These are phyloP conservation scores for Mitragyna speciosa DNA, from an alignment of 257 asterid species.

Conservation along the genomic window DNA sequence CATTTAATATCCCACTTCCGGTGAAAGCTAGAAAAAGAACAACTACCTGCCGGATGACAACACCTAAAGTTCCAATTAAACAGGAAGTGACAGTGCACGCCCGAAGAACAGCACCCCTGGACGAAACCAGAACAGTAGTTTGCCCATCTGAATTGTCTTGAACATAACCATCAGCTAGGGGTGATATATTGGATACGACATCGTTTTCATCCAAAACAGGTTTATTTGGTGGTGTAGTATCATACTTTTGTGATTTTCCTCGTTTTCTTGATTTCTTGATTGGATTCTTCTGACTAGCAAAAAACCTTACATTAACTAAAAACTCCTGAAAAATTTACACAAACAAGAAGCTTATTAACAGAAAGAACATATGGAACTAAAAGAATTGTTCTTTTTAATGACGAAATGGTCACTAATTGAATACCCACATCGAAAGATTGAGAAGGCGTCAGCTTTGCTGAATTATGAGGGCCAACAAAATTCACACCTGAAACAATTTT, in stretches of 20 bases:
- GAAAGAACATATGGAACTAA: neutral
- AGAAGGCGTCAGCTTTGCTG: constrained; percentile 23
- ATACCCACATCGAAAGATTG: constrained; percentile 50
- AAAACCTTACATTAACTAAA: constrained; percentile 39
- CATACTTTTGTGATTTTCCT: constrained; percentile 31
- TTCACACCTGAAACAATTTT: constrained; percentile 35
- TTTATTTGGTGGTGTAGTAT: constrained; percentile 29
- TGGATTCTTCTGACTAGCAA: constrained; percentile 55
- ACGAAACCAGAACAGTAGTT: constrained; percentile 35
- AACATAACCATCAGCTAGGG: constrained; percentile 21
- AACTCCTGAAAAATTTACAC: constrained; percentile 32
- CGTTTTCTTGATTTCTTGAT: constrained; percentile 43
- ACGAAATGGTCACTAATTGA: constrained; percentile 4
- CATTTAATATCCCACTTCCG: neutral
- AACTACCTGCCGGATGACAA: constrained; percentile 67
- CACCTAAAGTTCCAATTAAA: constrained; percentile 58
- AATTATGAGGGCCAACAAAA: constrained; percentile 29
- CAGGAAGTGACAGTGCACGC: constrained; percentile 75
- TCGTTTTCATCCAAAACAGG: constrained; percentile 30
- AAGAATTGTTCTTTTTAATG: neutral
- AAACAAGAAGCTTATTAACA: neutral
- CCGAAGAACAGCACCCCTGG: constrained; percentile 74
- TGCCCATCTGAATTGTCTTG: constrained; percentile 36
- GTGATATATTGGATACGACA: constrained; percentile 14
- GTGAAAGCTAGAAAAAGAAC: constrained; percentile 8